Evolutionary conservation across 441 rosid species (phyloP), one percentile per base, ranked within the genome.

Genomic region (Theobroma grandiflorum): DNA sequence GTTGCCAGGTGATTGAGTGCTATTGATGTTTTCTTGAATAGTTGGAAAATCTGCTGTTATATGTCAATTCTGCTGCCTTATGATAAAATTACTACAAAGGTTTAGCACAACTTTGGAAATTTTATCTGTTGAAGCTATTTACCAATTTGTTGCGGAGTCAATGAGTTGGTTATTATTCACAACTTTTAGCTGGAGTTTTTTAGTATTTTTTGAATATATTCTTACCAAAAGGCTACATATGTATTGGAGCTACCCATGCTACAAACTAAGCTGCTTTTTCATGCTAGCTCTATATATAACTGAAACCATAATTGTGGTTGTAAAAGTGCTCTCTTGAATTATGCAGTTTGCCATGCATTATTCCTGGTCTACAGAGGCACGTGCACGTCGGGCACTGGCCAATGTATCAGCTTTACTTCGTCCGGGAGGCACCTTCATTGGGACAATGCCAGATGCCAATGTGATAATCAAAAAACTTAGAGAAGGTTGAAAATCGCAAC

Each of bases 361-460:
- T 83, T 97, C 98, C 50, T 97, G 98, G 96, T 94, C 97, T 75
- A 94, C 98, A 58, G 99, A 94, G 84, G 93, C 93, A 68, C 95
- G 94, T 63, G 99, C 98, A 57, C 89, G 97, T 10, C 90, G 95
- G 80, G 98, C 99, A 76, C 87, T 97, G 87, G 95, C 97, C 70
- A 97, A 97, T 84, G 92, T 95, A 58, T 95, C 99, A 53, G 92
- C 98, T 81, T 82, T 97, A 78, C 99, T 97, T 84, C 96, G 97
- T 68, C 98, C 99, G 0, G 98, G 98, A 81, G 98, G 99, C 72
- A 89, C 85, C 63, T 94, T 95, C 85, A 91, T 95, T 8, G 97
- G 99, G 82, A 94, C 99, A 62, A 97, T 95, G 99, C 98, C 98
- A 69, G 99, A 95, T 89, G 98, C 98, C 53, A 95, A 92, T 87